Evolutionary conservation across 1,284 basidiomycete genomes (phyloP).

Genomic region (Singerocomus rubriflavus): DNA sequence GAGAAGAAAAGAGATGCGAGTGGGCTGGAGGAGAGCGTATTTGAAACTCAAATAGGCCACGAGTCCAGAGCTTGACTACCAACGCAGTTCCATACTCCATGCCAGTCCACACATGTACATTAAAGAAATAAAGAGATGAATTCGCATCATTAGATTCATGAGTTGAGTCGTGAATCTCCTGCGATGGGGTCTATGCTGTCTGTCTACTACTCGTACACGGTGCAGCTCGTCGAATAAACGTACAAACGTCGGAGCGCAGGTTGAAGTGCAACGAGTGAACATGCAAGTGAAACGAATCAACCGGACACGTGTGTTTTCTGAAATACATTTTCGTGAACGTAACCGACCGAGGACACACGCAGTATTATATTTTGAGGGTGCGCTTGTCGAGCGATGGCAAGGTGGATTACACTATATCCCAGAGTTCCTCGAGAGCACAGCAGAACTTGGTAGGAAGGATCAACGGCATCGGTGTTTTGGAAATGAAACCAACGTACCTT

Average conservation of each 20-base stretch:
- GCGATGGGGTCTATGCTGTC: conserved; percentile 30
- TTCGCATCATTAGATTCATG: conserved; percentile 35
- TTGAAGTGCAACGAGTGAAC: conserved; percentile 35
- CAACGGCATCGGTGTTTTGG: conserved; percentile 2
- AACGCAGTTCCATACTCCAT: too few relatives aligned
- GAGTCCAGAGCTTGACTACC: too few relatives aligned
- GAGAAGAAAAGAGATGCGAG: neutral
- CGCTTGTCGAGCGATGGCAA: neutral
- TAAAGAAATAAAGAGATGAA: conserved; percentile 1
- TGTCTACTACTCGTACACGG: conserved; percentile 33
- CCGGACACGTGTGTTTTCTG: conserved; percentile 14
- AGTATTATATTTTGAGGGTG: conserved; percentile 15
- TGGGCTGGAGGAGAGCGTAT: neutral
- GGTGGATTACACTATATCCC: conserved; percentile 50
- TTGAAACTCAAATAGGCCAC: conserved; percentile 17
- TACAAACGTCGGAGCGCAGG: conserved; percentile 31
- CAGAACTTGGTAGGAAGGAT: conserved; percentile 48
- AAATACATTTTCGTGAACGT: conserved; percentile 16
- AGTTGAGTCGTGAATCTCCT: conserved; percentile 34
- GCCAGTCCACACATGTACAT: too few relatives aligned
- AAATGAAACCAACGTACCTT: conserved; percentile 56
- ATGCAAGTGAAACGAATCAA: conserved; percentile 7
- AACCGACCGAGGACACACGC: conserved; percentile 1
- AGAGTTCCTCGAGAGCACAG: conserved; percentile 64
- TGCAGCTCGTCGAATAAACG: conserved; percentile 16